Conservation (phyloP, 140 eudicot genomes). For the Anethum foeniculum region DNA sequence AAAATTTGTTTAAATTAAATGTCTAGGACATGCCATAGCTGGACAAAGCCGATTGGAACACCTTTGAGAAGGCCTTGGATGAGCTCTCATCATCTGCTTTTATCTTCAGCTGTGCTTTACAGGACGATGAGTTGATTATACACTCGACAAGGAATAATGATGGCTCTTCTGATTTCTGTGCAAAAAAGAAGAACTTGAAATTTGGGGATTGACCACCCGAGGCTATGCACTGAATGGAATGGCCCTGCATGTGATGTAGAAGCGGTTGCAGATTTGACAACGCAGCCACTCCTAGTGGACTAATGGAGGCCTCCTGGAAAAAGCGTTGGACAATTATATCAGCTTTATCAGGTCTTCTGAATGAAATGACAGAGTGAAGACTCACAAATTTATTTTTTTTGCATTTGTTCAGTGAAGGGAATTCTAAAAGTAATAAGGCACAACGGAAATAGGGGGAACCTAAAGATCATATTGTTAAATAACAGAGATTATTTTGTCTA, state of each 20-base stretch:
- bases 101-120: conserved; percentile 76
- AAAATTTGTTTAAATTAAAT: neutral
- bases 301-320: conserved; percentile 64
- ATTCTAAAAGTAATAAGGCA: neutral
- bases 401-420: neutral
- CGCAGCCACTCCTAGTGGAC: conserved; percentile 69
- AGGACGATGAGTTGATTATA: conserved; percentile 60
- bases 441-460: neutral
- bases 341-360: neutral
- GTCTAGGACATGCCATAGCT: conserved; percentile 30
- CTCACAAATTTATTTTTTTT: neutral
- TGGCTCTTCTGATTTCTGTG: conserved; percentile 61
- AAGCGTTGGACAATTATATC: neutral
- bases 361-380: neutral
- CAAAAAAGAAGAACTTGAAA: conserved; percentile 89
- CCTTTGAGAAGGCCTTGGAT: conserved; percentile 48
- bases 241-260: conserved; percentile 70
- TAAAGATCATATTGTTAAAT: neutral
- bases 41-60: conserved; percentile 75
- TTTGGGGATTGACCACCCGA: conserved; percentile 94
- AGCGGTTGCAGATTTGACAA: conserved; percentile 65
- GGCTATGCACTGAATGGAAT: conserved; percentile 79
- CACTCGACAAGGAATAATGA: conserved; percentile 83
- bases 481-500: neutral
- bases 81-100: conserved; percentile 78